Base-by-base conservation (phyloP, 305 asterid genomes). In the Stenogyne calaminthoides region DNA sequence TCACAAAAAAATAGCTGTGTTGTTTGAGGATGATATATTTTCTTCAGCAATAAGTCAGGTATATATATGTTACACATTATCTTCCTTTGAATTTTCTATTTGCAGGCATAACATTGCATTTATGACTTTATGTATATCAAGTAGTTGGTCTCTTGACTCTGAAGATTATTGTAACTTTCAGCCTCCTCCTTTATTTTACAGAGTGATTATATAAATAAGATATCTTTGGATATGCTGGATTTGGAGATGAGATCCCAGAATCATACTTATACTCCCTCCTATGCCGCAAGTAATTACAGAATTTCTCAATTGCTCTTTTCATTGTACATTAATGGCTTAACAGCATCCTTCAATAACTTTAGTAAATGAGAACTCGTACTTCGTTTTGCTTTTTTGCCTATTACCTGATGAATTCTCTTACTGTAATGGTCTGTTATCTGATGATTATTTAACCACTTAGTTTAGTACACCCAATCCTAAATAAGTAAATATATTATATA, bases 1-100 rank as follows among this genome's bases (percentile, higher is more conserved):
- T 5, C 7, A 32, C 0, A 32, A 32, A 32, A 32, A 32, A 46
- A 88, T 86, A 80, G 90, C 96, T 42, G 42, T 84, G 68, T 73
- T 88, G 80, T 85, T 84, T 78, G 96, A 91, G 89, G 93, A 87
- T 72, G 85, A 87, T 72, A 86, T 82, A 64, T 89, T 79, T 78
- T 59, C 83, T 63, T 84, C 90, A 44, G 91, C 95, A 44, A 88
- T 88, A 68, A 87, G 85, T 78, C 91, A 82, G 89, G 97, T 86
- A 79, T 73, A 32, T 32, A 32, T 32, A 32, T 5, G 36, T 44
- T 61, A 25, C 2, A 10, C 67, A 32, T 32, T 36, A 57, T 16
- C 20, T 40, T 56, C 39, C 52, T 11, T 51, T 66, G 20, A 58
- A 11, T 61, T 64, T 71, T 37, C 10, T 12, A 52, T 32, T 9